A percentile compares a stretch with the other conserved stretches of the same genome.
Evolutionary conservation across 1,139 yeast species (phyloP).

Genomic region (Insectozyma bohioensis): DNA sequence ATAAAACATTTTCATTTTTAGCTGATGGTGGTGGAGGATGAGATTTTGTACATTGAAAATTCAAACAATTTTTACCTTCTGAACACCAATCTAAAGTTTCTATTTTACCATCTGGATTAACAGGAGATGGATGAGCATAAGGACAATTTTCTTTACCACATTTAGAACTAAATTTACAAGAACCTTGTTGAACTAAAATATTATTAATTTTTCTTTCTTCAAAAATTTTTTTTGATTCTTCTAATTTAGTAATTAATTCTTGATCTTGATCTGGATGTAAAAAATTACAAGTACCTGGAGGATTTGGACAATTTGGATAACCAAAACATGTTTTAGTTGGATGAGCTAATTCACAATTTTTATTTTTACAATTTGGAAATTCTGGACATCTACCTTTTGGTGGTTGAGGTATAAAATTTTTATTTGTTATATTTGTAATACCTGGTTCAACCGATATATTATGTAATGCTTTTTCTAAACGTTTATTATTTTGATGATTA

Average conservation of each 20-base stretch:
- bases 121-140: slow-evolving; percentile 90
- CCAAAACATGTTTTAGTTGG: slow-evolving; percentile 75
- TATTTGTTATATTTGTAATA: not conserved
- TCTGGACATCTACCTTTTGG: slow-evolving; percentile 69
- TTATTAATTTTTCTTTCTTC: slow-evolving; percentile 37
- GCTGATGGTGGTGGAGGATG: slow-evolving; percentile 68
- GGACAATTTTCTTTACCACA: slow-evolving; percentile 81
- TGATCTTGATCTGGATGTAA: slow-evolving; percentile 85
- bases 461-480: slow-evolving; percentile 39
- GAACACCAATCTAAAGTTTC: slow-evolving; percentile 74
- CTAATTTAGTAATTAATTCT: slow-evolving; percentile 64
- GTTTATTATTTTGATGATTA: slow-evolving; percentile 33
- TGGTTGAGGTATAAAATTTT: slow-evolving; percentile 36
- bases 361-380: slow-evolving; percentile 74
- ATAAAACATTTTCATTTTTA: slow-evolving; percentile 24
- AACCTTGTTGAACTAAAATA: slow-evolving; percentile 21
- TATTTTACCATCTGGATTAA: slow-evolving; percentile 71
- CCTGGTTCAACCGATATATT: not conserved
- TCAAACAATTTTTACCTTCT: slow-evolving; percentile 61
- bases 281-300: slow-evolving; percentile 79
- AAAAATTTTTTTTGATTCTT: slow-evolving; percentile 54
- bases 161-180: slow-evolving; percentile 73
- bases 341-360: slow-evolving; percentile 71
- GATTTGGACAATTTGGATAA: slow-evolving; percentile 78
- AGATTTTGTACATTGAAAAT: slow-evolving; percentile 64